Conservation (phyloP, 495 filamentous ascomycete species). For the Sporormia fimetaria region DNA sequence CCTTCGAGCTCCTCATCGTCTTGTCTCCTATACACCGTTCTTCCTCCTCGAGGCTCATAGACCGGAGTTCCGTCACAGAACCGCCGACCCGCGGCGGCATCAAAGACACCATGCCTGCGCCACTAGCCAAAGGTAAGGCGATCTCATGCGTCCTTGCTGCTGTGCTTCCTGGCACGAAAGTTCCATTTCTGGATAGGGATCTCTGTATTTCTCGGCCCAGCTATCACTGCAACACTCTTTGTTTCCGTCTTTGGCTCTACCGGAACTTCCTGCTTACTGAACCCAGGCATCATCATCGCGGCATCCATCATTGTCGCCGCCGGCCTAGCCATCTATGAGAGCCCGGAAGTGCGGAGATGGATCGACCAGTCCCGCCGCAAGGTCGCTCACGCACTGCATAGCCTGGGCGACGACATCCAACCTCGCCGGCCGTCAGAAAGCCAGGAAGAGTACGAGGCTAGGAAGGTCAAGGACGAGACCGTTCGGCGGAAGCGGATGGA, state of each 20-base stretch:
- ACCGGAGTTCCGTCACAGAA: no score
- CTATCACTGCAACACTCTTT: constrained; percentile 2
- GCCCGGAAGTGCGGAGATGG: constrained; percentile 66
- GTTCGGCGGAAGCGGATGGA: constrained; percentile 49
- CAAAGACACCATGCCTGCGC: constrained; percentile 20
- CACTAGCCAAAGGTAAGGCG: constrained; percentile 26
- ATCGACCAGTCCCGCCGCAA: constrained; percentile 65
- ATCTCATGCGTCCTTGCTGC: constrained; percentile 7
- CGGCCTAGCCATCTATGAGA: constrained; percentile 76
- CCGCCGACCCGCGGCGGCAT: no score
- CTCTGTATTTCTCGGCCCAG: not conserved
- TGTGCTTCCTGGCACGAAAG: constrained; percentile 1
- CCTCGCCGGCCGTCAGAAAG: constrained; percentile 32
- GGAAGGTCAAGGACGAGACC: constrained; percentile 59
- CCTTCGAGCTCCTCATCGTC: no score
- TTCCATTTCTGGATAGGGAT: no score
- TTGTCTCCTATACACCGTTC: no score
- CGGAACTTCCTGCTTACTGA: no score
- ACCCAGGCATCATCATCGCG: constrained; percentile 69
- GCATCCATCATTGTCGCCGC: constrained; percentile 66
- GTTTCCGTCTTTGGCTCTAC: not conserved
- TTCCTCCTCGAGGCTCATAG: no score
- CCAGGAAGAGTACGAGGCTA: constrained; percentile 55
- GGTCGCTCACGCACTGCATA: constrained; percentile 65
- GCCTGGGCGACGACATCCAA: constrained; percentile 64